Conservation (phyloP, 345 rosid species). For the Hibiscus tridactylites region DNA sequence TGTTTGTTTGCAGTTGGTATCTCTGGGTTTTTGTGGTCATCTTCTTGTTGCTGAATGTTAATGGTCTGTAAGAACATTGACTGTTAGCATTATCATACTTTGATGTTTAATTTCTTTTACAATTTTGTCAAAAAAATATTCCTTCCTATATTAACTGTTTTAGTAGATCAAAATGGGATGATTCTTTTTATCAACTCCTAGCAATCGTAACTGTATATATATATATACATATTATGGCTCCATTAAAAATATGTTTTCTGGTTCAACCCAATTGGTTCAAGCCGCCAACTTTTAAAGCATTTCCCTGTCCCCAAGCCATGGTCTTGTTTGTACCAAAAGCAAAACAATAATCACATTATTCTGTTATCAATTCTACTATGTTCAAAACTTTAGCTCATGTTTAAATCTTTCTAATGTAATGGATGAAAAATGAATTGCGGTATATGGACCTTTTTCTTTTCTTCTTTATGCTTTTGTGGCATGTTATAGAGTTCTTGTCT, state of each 20-base stretch:
- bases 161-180: too few relatives aligned
- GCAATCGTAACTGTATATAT: too few relatives aligned
- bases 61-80: constrained; percentile 41
- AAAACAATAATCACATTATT: background rate
- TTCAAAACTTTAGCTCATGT: background rate
- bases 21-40: constrained; percentile 91
- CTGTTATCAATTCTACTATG: background rate
- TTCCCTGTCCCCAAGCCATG: too few relatives aligned
- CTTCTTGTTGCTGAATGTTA: constrained; percentile 76
- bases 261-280: too few relatives aligned
- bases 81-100: background rate
- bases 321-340: too few relatives aligned
- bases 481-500: background rate
- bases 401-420: background rate
- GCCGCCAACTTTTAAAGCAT: too few relatives aligned
- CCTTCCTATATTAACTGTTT: too few relatives aligned
- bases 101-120: background rate
- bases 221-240: too few relatives aligned
- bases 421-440: background rate
- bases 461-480: background rate
- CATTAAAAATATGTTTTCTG: too few relatives aligned
- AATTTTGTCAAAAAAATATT: background rate
- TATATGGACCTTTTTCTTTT: background rate
- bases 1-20: constrained; percentile 72
- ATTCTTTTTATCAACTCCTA: too few relatives aligned